Evolutionary conservation across 140 eudicot species (phyloP), one percentile per base, ranked within the genome.

Genomic region (Ambrosia hybrid): DNA sequence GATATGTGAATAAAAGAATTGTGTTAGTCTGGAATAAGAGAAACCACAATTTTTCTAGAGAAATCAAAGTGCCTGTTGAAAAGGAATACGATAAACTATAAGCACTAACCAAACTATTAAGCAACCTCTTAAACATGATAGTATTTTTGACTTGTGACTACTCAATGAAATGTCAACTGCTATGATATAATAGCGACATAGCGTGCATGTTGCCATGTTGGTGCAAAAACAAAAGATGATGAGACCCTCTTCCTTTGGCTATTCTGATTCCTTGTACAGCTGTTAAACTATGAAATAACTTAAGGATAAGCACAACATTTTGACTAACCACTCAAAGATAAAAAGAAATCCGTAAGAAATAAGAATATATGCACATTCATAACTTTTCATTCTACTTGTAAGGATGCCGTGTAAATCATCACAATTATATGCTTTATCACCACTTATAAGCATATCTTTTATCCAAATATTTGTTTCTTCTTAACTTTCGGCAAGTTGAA

Each of bases 291-390:
- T 65, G 14, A 58, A 57, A 53, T 30, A 41, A 48, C 61, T 51
- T 51, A 66, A 53, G 12, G 48, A 72, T 71, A 11, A 34, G 34
- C 51, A 52, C 51, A 56, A 59, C 67, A 17, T 68, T 48, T 46
- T 69, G 53, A 63, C 60, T 48, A 13, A 36, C 10, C 68, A 39
- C 73, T 76, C 69, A 49, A 68, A 67, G 67, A 61, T 76, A 71
- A 38, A 71, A 15, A 68, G 33, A 58, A 68, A 8, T 61, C 12
- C 2, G 6, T 68, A 52, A 58, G 46, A 56, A 65, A 6, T 60
- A 60, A 58, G 46, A 56, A 65, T 51, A 51, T 52, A 13, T 74
- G 33, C 57, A n/a, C 68, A 26, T 37, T 68, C 55, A 52, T 51
- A 68, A 56, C 58, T 68, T 17, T 21, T 13, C 39, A n/a, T 13